A percentile compares a stretch with the other conserved stretches of the same genome.
These are phyloP conservation scores for Cladosporium sp. DNA, from an alignment of 2,329 filamentous ascomycete genomes.

Conservation along the genomic window DNA sequence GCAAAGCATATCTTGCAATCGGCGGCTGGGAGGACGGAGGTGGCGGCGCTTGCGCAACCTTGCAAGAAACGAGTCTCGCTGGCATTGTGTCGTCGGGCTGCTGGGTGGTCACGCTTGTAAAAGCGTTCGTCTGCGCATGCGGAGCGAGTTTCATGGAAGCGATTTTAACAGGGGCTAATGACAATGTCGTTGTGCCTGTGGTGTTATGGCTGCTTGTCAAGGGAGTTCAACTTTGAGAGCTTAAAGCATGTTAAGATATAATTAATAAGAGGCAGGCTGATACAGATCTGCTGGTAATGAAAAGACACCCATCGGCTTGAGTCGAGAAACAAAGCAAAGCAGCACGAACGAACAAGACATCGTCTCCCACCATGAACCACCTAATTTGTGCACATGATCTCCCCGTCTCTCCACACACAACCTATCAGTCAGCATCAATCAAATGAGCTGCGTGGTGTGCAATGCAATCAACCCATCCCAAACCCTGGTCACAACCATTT, in stretches of 20 bases:
- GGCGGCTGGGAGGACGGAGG: conserved; percentile 61
- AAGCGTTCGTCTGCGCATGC: conserved; percentile 67
- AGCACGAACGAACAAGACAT: background rate
- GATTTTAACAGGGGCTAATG: conserved; percentile 91
- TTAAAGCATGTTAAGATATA: background rate
- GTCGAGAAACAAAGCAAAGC: no score
- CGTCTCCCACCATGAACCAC: background rate
- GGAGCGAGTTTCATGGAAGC: conserved; percentile 90
- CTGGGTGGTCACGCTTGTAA: conserved; percentile 40
- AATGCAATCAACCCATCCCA: no score
- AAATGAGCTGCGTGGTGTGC: no score
- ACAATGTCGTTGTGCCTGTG: conserved; percentile 95
- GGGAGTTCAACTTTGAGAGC: conserved; percentile 54
- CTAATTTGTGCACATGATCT: no score
- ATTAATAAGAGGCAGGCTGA: background rate
- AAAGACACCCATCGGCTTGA: no score
- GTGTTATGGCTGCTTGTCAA: conserved; percentile 89
- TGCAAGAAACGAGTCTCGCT: background rate
- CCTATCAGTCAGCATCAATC: no score
- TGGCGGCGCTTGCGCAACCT: background rate
- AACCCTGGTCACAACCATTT: no score
- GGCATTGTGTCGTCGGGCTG: conserved; percentile 6
- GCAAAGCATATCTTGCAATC: conserved; percentile 68
- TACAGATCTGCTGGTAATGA: background rate
- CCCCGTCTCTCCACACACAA: no score